Base-by-base conservation (phyloP, 768 basidiomycete species). In the Glaciozyma antarctica region DNA sequence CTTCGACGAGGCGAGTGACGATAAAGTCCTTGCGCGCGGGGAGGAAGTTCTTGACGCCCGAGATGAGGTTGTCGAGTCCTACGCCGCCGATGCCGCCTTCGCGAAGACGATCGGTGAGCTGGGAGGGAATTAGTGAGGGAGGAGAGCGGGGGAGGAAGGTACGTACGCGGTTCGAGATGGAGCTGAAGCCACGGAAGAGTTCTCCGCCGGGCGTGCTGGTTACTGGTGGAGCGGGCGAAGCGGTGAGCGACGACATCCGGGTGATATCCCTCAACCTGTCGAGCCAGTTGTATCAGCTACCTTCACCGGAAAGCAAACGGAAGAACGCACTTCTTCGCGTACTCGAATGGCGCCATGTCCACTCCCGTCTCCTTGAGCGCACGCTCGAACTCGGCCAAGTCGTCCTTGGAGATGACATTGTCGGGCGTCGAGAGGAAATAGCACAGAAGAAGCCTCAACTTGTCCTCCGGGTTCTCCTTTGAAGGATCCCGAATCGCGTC, bases 41-140 rank as follows among this genome's bases (percentile, higher is more conserved):
- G 22, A 99, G 78, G 81, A 99, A 92, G 78, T 95, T 97, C 76
- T 94, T 95, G 73, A 99, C 95, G 47, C 93, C 94, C 0, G 92
- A 93, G 68, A 99, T 89, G 21, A 99, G 81, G 75, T 94, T 94
- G 76, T 98, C 93, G 41, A 98, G 81, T 10, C 79, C 79, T 47
- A 77, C 78, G 24, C 77, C 77, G 58, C 75, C 77, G 68, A 80
- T 77, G n/a, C 91, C 91, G 44, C 92, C 89, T 74, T 95, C 94
- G 77, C 93, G 89, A 61, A 98, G 79, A 55, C 90, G 83, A 74
- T 92, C 90, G 2, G 91, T 93, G 54, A 98, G 83, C 92, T 95
- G 72, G 26, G 54, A 60, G 28, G 21, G 17, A 22, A 8, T 21
- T 26, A 49, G 48, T 8, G 63, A 38, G 22, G 26, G 16, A 9